Evolutionary conservation across 495 filamentous ascomycete genomes (phyloP), one percentile per base, ranked within the genome.

Genomic region (Clohesyomyces aquaticus): DNA sequence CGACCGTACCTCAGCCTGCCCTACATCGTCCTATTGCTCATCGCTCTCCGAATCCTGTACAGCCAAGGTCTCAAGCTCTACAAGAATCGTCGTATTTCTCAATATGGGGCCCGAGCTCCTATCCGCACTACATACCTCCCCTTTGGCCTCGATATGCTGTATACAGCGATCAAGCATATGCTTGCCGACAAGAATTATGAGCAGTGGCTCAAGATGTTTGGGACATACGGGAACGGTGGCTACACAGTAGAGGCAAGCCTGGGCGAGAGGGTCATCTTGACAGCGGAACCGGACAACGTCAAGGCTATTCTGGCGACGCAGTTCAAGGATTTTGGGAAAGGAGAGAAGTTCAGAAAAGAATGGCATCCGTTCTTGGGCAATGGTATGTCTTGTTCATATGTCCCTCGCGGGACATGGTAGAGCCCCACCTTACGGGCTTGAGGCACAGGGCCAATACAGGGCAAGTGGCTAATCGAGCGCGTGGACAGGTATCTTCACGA

Each of bases 111-210:
- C 12, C 74, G 65, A 21, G 75, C 75, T 0, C 68, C 74, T 11
- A 28, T 55, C 14, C 55, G 66, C 2, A 45, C 28, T 0, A 69
- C 59, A 11, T 75, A 65, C 23, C 22, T 69, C 10, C 75, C 75
- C 26, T 73, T 48, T 50, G 88, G 85, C 48, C 57, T 91, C 46
- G 87, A 88, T 70, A 77, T 88, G 45, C 74, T 93, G 41, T 76
- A 76, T 65, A 69, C 74, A 1, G 79, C 80, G 23, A 68, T 89
- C 16, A 61, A 72, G n/a, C 77, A 80, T 32, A 80, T 82, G 16
- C 75, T 76, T 57, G 70, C 72, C 0, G 67, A 89, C 67, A 68
- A 77, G 28, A 86, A 86, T 61, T 71, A 87, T 16, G 79, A 85
- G 53, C 76, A 82, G 53, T 96, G 89, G 86, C 55, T 75, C 8